Base-by-base conservation (phyloP, 2,329 filamentous ascomycete genomes). In the Aspergillus amoenus region DNA sequence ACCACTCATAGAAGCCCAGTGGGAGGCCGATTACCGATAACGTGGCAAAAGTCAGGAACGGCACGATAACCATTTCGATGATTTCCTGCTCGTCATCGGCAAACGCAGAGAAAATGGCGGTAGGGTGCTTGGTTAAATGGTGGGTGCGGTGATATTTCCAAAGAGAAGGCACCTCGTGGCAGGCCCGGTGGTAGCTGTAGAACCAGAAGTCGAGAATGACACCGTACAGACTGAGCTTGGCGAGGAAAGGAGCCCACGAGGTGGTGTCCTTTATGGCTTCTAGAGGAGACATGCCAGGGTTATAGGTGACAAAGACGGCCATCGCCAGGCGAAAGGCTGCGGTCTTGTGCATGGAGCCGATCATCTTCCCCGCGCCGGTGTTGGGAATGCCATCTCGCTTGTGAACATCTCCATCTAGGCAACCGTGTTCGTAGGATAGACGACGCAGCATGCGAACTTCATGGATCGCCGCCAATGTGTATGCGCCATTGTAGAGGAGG, bases 71-170 rank as follows among this genome's bases (percentile, higher is more conserved):
- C 24, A 55, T 55, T n/a, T 55, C 52, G 12, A 55, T 40, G n/a
- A 55, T 24, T 13, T 55, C 52, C 18, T 55, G 52, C 9, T 55
- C 52, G 52, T 55, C 41, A 32, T 55, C 52, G 32, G 52, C 52
- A 9, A 46, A 55, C 11, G 52, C 52, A 2, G 27, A 32, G n/a
- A 55, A 44, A 1, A 55, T 3, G 6, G 52, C 41, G 2, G 44
- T 43, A 5, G 52, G 52, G 15, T 55, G 52, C 12, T 55, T 55
- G 6, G 52, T 55, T 4, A 55, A 21, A 13, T 55, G 52, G 42
- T 55, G 52, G 2, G 52, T 55, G 30, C 52, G 52, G 24, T 55
- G 52, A 15, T 37, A 55, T 34, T 55, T 46, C 52, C 52, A 55
- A 2, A 55, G 32, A 9, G 11, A 22, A n/a, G 42, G 44, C 18